These are phyloP conservation scores for Durotheca rogersii DNA, from an alignment of 495 filamentous ascomycete species.

Conservation along the genomic window DNA sequence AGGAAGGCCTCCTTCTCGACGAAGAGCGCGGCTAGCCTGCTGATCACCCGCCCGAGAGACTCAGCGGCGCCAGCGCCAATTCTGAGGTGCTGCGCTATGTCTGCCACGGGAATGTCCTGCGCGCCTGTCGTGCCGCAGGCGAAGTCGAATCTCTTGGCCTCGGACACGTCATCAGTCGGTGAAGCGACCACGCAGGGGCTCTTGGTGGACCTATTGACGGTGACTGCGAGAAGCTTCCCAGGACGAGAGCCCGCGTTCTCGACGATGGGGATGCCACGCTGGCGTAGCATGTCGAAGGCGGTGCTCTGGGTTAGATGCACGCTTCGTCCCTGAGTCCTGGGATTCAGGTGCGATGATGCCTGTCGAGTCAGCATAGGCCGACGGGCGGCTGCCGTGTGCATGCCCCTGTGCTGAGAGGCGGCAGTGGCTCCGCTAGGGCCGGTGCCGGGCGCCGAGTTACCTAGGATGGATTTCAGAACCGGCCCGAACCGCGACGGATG, in stretches of 20 bases:
- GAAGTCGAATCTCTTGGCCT: conserved; percentile 61
- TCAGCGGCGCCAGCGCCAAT: conserved; percentile 45
- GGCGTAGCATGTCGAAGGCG: conserved; percentile 60
- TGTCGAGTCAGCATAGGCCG: conserved; percentile 9
- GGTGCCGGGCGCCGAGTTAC: conserved; percentile 10
- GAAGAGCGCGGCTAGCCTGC: conserved; percentile 60
- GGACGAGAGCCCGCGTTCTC: conserved; percentile 39
- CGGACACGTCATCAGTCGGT: conserved; percentile 42
- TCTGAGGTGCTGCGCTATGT: conserved; percentile 53
- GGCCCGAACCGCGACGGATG: conserved; percentile 81
- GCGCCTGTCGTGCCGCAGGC: conserved; percentile 49
- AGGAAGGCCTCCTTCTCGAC: conserved; percentile 67
- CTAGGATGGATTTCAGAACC: conserved; percentile 59
- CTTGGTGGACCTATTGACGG: conserved; percentile 62
- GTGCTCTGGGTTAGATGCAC: conserved; percentile 61
- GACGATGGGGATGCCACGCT: conserved; percentile 51
- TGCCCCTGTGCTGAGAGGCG: conserved; percentile 44
- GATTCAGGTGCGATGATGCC: neutral
- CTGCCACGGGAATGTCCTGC: conserved; percentile 33
- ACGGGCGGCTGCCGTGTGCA: conserved; percentile 52
- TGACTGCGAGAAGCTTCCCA: conserved; percentile 56
- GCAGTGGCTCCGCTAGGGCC: too few species aligned
- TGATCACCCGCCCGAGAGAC: conserved; percentile 53
- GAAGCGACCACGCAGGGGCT: conserved; percentile 70
- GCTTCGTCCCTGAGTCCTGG: conserved; percentile 49